Base-by-base conservation (phyloP, 1,284 basidiomycete species). In the Stygiomarasmius scandens region DNA sequence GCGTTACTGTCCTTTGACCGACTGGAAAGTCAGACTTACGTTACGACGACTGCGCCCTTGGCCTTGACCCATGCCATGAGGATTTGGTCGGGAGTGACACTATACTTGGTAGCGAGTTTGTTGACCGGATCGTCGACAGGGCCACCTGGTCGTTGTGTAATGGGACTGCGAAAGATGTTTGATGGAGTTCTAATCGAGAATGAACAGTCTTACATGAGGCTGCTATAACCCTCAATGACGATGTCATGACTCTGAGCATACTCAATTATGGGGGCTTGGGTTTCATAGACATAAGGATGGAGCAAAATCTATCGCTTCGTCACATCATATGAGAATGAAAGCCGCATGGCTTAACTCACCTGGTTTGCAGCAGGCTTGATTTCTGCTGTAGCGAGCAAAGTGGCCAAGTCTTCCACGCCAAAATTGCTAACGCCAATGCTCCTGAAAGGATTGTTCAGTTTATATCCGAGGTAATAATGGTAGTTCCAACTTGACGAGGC, bases 351-450 rank as follows among this genome's bases (percentile, higher is more conserved):
- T 22, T 50, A 2, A 62, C 69, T 45, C 27, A 84, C 87, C 73
- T 92, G 90, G 68, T 92, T 91, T 45, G 87, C 87, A 2, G 82
- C 85, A 0, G 88, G 90, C 48, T 80, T 79, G 61, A 88, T 70
- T 55, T 81, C 82, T 1, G 84, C 84, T 2, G 77, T 72, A 51
- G 77, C 77, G 32, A 90, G 66, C 10, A 92, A 68, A 23, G 75
- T 74, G 63, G 84, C 73, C 38, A 90, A 76, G 43, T 86, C 75
- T 2, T 76, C 66, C 23, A 86, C 74, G n/a, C 72, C 70, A 67
- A 87, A 90, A 72, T 92, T 92, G 69, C 84, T 87, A 22, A 92
- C 85, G n/a, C 89, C 89, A 55, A 90, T 89, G 61, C 83, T 87
- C 81, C 85, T 89, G 46, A 19, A 25, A n/a, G 27, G 34, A 16